These are phyloP conservation scores for Scenedesmus sp. DNA, from an alignment of 163 green algal species.

Conservation along the genomic window DNA sequence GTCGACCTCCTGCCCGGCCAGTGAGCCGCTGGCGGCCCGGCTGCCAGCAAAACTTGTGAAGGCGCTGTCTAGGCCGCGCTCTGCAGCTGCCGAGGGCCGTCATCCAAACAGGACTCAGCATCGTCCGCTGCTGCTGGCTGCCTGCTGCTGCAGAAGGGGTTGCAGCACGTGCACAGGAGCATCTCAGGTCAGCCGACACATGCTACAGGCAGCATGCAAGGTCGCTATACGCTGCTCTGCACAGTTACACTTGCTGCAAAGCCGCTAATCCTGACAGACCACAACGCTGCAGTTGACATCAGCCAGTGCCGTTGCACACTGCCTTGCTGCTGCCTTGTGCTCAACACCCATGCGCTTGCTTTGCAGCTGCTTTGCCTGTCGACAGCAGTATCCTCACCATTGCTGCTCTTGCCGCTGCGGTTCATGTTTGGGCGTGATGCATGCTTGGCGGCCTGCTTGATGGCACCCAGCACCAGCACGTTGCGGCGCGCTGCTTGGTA, in stretches of 20 bases:
- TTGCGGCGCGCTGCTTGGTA: constrained; percentile 52
- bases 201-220: no score
- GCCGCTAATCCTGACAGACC: no score
- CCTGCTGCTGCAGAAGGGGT: not conserved
- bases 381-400: not conserved
- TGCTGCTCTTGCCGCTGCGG: constrained; percentile 34
- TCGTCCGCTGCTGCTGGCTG: not conserved
- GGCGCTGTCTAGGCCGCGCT: not conserved
- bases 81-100: not conserved
- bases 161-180: not conserved
- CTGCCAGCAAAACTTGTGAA: constrained; percentile 12
- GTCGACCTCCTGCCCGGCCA: not conserved
- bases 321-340: not conserved
- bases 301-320: no score
- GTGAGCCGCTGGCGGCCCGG: not conserved
- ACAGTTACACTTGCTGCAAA: no score
- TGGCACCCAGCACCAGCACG: constrained; percentile 45
- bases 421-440: not conserved
- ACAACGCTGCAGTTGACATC: no score
- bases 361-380: not conserved
- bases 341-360: not conserved
- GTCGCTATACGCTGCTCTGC: no score
- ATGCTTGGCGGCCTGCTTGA: not conserved
- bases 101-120: not conserved
- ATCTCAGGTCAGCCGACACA: no score